These are phyloP conservation scores for Graphiopsis chlorocephala DNA, from an alignment of 2,329 filamentous ascomycete genomes.

Conservation along the genomic window DNA sequence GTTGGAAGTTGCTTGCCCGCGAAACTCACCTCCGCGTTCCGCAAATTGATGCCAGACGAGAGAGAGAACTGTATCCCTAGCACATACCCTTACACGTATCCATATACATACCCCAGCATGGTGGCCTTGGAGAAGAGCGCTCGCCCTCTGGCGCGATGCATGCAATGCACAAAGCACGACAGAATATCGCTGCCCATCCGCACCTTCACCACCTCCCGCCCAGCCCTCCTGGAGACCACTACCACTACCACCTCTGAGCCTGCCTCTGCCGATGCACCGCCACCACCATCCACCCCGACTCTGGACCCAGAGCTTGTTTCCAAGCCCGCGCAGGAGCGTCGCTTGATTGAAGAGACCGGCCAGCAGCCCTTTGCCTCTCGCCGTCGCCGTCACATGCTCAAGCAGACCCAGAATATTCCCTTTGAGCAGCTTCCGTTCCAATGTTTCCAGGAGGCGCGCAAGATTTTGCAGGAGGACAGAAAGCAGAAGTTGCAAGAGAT, in stretches of 20 bases:
- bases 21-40: slow-evolving; percentile 3
- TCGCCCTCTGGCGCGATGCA: slow-evolving; percentile 31
- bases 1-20: neutral
- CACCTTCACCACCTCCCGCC: slow-evolving; percentile 49
- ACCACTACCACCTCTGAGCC: slow-evolving; percentile 3
- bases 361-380: slow-evolving; percentile 74
- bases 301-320: slow-evolving; percentile 67
- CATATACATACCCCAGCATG: neutral
- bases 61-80: neutral
- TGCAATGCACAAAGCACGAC: slow-evolving; percentile 28
- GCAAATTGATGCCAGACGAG: slow-evolving; percentile 3
- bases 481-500: slow-evolving; percentile 77
- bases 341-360: slow-evolving; percentile 44
- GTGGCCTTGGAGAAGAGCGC: slow-evolving; percentile 25
- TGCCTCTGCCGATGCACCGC: neutral
- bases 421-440: slow-evolving; percentile 96
- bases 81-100: neutral
- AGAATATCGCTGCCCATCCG: slow-evolving; percentile 37
- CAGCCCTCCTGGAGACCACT: slow-evolving; percentile 39
- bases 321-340: slow-evolving; percentile 9
- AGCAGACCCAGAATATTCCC: slow-evolving; percentile 60
- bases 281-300: neutral
- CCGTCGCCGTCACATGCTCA: slow-evolving; percentile 62
- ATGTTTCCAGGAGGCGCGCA: slow-evolving; percentile 93
- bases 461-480: slow-evolving; percentile 75